Evolutionary conservation across 495 filamentous ascomycete genomes (phyloP).

Genomic region (Bacidia gigantensis): DNA sequence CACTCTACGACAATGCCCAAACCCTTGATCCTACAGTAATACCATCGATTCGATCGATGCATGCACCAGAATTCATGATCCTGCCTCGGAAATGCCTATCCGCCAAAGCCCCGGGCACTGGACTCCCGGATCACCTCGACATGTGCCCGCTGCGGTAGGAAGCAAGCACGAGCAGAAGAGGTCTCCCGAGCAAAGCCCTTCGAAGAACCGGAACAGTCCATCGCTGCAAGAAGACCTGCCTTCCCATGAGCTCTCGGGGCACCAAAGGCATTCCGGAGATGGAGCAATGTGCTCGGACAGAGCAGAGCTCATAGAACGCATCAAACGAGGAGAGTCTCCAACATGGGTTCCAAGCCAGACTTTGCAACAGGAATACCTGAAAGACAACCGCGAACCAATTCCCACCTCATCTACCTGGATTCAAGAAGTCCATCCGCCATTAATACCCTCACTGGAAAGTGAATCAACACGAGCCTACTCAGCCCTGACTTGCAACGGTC

Average conservation of each 20-base stretch:
- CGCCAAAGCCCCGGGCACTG: not conserved
- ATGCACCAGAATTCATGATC: no score
- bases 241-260: slow-evolving; percentile 6
- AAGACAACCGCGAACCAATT: slow-evolving; percentile 10
- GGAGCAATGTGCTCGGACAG: slow-evolving; percentile 35
- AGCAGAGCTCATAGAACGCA: slow-evolving; percentile 66
- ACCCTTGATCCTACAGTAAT: not conserved
- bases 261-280: slow-evolving; percentile 7
- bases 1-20: not conserved
- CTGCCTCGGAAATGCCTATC: not conserved
- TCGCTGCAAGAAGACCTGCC: not conserved
- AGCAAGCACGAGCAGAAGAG: not conserved
- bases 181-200: not conserved
- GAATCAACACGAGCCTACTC: no score
- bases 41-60: not conserved
- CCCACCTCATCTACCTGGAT: slow-evolving; percentile 7
- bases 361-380: slow-evolving; percentile 32
- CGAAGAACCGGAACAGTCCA: not conserved
- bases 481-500: no score
- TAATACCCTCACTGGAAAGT: slow-evolving; percentile 19
- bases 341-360: slow-evolving; percentile 55
- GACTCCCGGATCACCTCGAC: not conserved
- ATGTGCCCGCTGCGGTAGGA: not conserved
- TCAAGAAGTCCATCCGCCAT: slow-evolving; percentile 11
- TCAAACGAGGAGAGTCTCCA: slow-evolving; percentile 68